phyloP scores from a whole-genome alignment of 192 early-diverging fungal genomes.

The Powellomyces hirtus region DNA sequence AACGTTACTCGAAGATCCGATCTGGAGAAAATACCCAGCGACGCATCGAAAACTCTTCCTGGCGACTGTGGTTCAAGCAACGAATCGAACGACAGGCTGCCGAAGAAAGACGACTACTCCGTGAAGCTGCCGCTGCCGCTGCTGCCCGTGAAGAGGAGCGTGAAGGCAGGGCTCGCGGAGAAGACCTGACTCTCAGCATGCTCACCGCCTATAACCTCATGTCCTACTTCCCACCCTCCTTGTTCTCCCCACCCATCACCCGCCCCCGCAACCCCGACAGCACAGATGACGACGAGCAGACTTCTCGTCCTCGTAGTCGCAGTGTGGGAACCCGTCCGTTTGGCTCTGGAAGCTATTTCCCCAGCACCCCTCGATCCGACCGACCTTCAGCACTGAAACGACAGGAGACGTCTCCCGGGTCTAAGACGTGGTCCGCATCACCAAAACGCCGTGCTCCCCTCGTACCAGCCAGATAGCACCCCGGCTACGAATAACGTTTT shows the following conservation, averaged over 20 bases:
- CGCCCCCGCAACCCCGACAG: no score
- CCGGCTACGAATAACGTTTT: no score
- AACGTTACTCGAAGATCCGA: constrained; percentile 40
- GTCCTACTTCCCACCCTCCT: constrained; percentile 6
- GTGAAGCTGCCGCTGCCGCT: background rate
- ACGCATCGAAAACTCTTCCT: constrained; percentile 43
- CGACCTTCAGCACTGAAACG: no score
- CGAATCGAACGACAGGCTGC: constrained; percentile 21
- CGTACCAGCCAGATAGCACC: no score
- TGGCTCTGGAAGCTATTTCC: no score
- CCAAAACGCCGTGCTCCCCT: no score
- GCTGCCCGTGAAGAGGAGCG: background rate
- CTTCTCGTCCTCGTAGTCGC: constrained; percentile 7
- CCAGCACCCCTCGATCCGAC: no score
- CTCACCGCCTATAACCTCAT: constrained; percentile 24
- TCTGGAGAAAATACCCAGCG: constrained; percentile 26
- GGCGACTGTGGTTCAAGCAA: constrained; percentile 53
- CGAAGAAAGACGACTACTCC: background rate
- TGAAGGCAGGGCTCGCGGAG: background rate
- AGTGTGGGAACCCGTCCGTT: constrained; percentile 15
- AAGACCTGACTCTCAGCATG: background rate
- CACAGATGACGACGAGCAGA: background rate
- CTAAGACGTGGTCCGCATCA: no score
- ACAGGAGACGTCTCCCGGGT: no score
- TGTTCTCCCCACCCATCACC: constrained; percentile 18